Percentiles rank a stretch among this genome's conserved stretches.
phyloP scores from a whole-genome alignment of 306 rosid species.

The Trichosanthes truncata region DNA sequence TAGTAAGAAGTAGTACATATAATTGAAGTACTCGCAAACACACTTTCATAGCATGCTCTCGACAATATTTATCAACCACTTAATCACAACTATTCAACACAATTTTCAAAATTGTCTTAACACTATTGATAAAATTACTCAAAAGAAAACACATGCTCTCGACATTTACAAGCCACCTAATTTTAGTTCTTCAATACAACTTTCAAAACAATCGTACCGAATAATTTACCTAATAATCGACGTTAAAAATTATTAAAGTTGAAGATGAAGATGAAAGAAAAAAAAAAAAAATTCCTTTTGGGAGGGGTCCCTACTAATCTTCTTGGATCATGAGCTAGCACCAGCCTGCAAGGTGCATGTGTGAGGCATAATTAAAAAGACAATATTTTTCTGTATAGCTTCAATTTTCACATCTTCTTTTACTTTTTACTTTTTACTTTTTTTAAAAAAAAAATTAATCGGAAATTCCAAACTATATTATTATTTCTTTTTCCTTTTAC shows the following conservation, averaged over 20 bases:
- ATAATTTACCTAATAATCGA: not conserved
- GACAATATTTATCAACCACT: too few relatives aligned
- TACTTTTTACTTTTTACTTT: too few relatives aligned
- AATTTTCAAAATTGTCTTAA: not conserved
- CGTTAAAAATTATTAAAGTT: not conserved
- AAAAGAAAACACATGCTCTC: not conserved
- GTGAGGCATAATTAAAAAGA: not conserved
- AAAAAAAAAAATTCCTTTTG: not conserved
- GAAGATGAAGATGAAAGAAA: not conserved
- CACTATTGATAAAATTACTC: not conserved
- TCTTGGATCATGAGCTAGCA: slow-evolving; percentile 1
- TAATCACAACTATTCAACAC: too few relatives aligned
- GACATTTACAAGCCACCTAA: not conserved
- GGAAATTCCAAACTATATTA: not conserved
- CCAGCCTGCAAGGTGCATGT: not conserved
- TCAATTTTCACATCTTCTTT: not conserved
- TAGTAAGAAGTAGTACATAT: too few relatives aligned
- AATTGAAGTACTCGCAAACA: not conserved
- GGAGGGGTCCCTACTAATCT: not conserved
- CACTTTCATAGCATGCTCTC: not conserved
- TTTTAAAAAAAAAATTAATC: too few relatives aligned
- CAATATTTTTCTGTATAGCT: not conserved
- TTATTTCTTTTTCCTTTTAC: not conserved
- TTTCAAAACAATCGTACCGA: not conserved
- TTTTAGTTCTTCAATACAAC: not conserved